Base-by-base conservation (phyloP, 176 grass and related monocot genomes). In the Carex littledalei region DNA sequence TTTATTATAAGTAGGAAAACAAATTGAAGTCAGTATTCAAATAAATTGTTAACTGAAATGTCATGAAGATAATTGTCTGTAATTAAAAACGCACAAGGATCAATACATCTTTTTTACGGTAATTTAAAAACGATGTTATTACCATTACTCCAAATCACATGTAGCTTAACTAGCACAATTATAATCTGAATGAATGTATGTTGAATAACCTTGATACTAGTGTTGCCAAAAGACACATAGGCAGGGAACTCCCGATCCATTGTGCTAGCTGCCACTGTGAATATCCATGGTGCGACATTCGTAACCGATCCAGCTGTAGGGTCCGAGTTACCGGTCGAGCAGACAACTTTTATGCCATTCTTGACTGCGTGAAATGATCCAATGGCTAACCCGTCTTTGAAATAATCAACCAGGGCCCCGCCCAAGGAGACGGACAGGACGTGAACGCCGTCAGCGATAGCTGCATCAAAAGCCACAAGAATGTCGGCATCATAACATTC, bases 391-490 rank as follows among this genome's bases (percentile, higher is more conserved):
- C 76, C 84, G n/a, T 97, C 94, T 0, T 24, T 1, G 63, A 89
- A 75, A 88, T 84, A 91, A 62, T 84, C 50, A 1, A 0, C 10
- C 2, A 78, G 76, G 16, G 80, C 35, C 26, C 91, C 89, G 47
- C 94, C 94, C 4, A 97, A 41, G 81, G 94, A 97, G 18, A 92
- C 84, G 0, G 94, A 90, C 81, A 97, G 63, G 64, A 97, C 61
- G 81, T 91, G 84, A 39, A 88, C 88, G 6, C 91, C 91, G 11
- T 97, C 94, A 13, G 79, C 39, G 81, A 97, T 93, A 84, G 94
- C 91, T 16, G 91, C 84, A 24, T 93, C 91, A 88, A 91, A 97
- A 16, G 86, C 91, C 9, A 89, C 88, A 0, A 97, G 47, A 3
- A 93, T 71, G 88, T 97, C 94, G 20, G 91, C 75, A 61, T 93